Conservation (phyloP, 371 early-diverging fungal genomes). For the Apophysomyces sp. region DNA sequence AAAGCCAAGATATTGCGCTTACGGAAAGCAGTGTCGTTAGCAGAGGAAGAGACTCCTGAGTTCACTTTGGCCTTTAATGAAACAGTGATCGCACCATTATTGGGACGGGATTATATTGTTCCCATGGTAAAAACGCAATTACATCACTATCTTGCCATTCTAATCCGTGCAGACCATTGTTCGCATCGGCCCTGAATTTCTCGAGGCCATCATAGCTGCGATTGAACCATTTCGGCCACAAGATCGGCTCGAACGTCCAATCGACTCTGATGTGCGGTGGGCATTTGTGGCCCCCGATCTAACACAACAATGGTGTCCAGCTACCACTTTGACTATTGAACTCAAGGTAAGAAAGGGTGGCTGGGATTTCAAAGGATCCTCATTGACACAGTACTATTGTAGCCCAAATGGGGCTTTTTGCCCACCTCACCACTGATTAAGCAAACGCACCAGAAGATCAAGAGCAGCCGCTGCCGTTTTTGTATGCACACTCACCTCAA, state of each 20-base stretch:
- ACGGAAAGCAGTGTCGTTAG: constrained; percentile 16
- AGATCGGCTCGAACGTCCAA: constrained; percentile 11
- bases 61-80: constrained; percentile 24
- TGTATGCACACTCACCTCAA: constrained; percentile 59
- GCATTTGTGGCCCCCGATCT: constrained; percentile 35
- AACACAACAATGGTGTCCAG: constrained; percentile 16
- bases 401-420: constrained; percentile 68
- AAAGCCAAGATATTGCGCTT: constrained; percentile 33
- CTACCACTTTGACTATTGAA: constrained; percentile 27
- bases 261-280: constrained; percentile 15
- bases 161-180: constrained; percentile 18
- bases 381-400: background rate
- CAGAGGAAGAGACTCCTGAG: constrained; percentile 5
- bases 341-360: constrained; percentile 40
- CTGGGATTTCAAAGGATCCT: no score
- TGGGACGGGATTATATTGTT: constrained; percentile 37
- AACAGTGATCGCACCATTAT: constrained; percentile 28
- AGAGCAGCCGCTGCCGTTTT: constrained; percentile 50
- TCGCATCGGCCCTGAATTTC: constrained; percentile 16
- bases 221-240: constrained; percentile 20
- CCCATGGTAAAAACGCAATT: constrained; percentile 27
- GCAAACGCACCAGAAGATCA: constrained; percentile 15
- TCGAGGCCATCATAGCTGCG: constrained; percentile 16
- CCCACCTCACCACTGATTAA: constrained; percentile 30
- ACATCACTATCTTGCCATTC: background rate